Evolutionary conservation across 176 grass and related monocot genomes (phyloP), one percentile per base, ranked within the genome.

Genomic region (Zea luxurians): DNA sequence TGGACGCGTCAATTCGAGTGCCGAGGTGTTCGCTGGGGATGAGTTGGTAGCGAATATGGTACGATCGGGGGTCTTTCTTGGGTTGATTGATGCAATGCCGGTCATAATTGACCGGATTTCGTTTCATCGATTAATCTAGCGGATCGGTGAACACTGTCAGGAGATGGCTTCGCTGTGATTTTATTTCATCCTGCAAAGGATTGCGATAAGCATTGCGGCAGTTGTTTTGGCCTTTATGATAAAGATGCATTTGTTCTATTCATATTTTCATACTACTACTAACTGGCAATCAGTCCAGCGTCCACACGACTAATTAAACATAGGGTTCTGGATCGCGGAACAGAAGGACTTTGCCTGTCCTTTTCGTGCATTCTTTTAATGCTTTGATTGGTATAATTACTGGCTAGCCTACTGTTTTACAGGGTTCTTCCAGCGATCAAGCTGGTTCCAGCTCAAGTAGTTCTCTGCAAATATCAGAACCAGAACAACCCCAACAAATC

Each of bases 391-490:
- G 13, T 36, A 67, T 50, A 47, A 13, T 47, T 64, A 54, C 21
- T 61, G 58, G 11, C 49, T 55, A 20, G 9, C 42, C 61, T 53
- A 20, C 18, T 72, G 37, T 84, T 83, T 59, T 78, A 68, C 68
- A 93, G 84, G 84, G 50, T 71, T 73, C 84, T 64, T 77, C 86
- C 18, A 59, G 65, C 43, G 80, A 86, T 50, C 76, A 83, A 78
- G 78, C 62, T 58, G 65, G 65, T 82, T 84, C 84, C 12, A 87
- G 78, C 66, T 73, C 73, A 72, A 82, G 42, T 61, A 43, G 45
- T 61, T 79, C 67, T 34, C 9, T 86, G 48, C 42, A 84, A 71
- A 76, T 80, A 17, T 41, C 68, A 41, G 74, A 87, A 61, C 73
- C 38, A 54, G 74, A 82, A 34, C 66, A 82, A 34, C 66, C 78